Conservation (phyloP, 192 early-diverging fungal genomes). For the Pecoramyces ruminantium region DNA sequence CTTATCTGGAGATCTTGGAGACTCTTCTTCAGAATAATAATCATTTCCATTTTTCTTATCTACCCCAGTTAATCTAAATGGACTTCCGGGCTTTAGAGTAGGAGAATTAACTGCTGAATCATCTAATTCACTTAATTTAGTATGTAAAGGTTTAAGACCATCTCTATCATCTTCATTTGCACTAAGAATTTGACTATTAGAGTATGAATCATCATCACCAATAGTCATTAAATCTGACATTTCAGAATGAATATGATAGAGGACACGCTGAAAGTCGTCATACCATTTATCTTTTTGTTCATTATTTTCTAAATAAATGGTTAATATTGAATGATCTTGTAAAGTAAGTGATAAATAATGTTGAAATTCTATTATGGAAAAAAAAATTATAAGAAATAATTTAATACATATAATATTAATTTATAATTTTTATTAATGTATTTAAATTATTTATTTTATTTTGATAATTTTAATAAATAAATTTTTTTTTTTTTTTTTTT, state of each 20-base stretch:
- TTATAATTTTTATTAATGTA: too few relatives aligned
- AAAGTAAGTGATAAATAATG: neutral
- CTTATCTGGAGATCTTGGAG: neutral
- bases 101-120: neutral
- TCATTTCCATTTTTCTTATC: neutral
- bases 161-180: neutral
- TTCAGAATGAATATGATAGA: neutral
- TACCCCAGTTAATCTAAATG: neutral
- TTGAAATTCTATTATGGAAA: neutral
- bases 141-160: neutral
- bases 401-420: too few relatives aligned
- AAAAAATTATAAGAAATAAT: too few relatives aligned
- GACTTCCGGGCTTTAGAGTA: neutral
- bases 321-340: neutral
- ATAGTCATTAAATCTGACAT: neutral
- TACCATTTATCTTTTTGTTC: neutral
- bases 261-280: neutral
- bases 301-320: neutral
- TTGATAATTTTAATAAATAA: too few relatives aligned
- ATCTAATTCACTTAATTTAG: neutral
- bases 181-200: neutral
- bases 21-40: neutral
- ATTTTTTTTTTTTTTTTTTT: too few relatives aligned
- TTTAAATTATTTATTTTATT: too few relatives aligned
- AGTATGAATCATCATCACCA: neutral